Evolutionary conservation across 1,139 yeast species (phyloP).

Genomic region (Pichia sp.): DNA sequence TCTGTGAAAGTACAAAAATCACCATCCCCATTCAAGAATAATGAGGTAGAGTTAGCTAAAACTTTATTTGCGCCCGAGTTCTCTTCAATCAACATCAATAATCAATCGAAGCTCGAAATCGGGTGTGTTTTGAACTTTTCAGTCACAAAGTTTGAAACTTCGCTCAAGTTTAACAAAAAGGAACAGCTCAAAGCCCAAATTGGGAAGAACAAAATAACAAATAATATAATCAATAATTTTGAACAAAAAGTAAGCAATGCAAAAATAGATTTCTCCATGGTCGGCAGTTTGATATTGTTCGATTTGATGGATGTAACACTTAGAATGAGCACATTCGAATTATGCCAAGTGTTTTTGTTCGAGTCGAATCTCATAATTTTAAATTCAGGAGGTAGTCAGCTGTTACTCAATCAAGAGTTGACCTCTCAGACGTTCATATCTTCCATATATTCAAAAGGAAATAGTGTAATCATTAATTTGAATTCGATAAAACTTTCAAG

Average conservation of each 20-base stretch:
- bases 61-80: constrained; percentile 19
- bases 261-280: constrained; percentile 24
- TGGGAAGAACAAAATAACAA: constrained; percentile 23
- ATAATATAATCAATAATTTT: constrained; percentile 20
- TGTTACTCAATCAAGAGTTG: constrained; percentile 37
- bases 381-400: constrained; percentile 29
- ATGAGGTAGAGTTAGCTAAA: constrained; percentile 16
- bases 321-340: constrained; percentile 38
- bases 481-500: constrained; percentile 44
- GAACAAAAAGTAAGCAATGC: constrained; percentile 16
- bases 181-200: constrained; percentile 18
- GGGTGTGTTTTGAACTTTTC: constrained; percentile 24
- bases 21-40: not conserved
- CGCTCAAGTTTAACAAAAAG: constrained; percentile 17
- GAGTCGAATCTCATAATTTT: constrained; percentile 39
- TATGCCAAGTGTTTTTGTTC: constrained; percentile 39
- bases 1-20: not conserved
- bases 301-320: constrained; percentile 39
- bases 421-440: constrained; percentile 35
- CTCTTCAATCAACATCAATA: constrained; percentile 9
- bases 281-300: constrained; percentile 38
- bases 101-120: constrained; percentile 10
- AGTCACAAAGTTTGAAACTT: constrained; percentile 27
- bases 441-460: constrained; percentile 30
- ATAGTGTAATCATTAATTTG: constrained; percentile 36